A percentile compares a stretch with the other conserved stretches of the same genome.
Evolutionary conservation across 148 eudicot genomes (phyloP).

Genomic region (Linanthus parryae): DNA sequence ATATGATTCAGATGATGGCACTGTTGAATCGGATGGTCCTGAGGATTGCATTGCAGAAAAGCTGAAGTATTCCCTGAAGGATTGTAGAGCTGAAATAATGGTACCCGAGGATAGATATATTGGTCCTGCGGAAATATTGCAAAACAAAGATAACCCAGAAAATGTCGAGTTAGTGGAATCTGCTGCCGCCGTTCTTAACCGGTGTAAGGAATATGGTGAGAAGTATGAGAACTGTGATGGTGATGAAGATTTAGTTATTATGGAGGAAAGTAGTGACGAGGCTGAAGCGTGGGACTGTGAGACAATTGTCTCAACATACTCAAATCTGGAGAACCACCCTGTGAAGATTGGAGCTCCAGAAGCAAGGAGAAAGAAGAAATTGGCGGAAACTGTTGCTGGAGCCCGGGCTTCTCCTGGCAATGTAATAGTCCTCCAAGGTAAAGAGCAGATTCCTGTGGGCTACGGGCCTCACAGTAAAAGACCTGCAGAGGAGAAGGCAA

Average conservation of each 20-base stretch:
- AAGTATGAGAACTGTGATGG: slow-evolving; percentile 51
- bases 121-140: slow-evolving; percentile 44
- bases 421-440: slow-evolving; percentile 71
- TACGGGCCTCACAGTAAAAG: slow-evolving; percentile 57
- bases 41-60: slow-evolving; percentile 50
- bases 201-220: slow-evolving; percentile 65
- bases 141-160: slow-evolving; percentile 13
- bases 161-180: slow-evolving; percentile 27
- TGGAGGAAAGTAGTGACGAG: slow-evolving; percentile 84
- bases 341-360: slow-evolving; percentile 75
- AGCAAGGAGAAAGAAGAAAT: slow-evolving; percentile 47
- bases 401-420: slow-evolving; percentile 28
- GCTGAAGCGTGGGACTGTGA: slow-evolving; percentile 92
- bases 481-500: slow-evolving; percentile 36
- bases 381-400: slow-evolving; percentile 45
- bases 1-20: slow-evolving; percentile 50
- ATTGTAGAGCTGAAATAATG: slow-evolving; percentile 25
- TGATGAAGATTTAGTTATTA: slow-evolving; percentile 39
- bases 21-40: slow-evolving; percentile 27
- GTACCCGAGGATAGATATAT: slow-evolving; percentile 38
- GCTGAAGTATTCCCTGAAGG: slow-evolving; percentile 45
- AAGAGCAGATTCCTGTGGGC: slow-evolving; percentile 68
- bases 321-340: slow-evolving; percentile 93
- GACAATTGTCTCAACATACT: slow-evolving; percentile 80
- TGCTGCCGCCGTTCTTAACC: slow-evolving; percentile 41